Conservation (phyloP, 2,329 filamentous ascomycete genomes). For the Chrysosporium queenslandicum region DNA sequence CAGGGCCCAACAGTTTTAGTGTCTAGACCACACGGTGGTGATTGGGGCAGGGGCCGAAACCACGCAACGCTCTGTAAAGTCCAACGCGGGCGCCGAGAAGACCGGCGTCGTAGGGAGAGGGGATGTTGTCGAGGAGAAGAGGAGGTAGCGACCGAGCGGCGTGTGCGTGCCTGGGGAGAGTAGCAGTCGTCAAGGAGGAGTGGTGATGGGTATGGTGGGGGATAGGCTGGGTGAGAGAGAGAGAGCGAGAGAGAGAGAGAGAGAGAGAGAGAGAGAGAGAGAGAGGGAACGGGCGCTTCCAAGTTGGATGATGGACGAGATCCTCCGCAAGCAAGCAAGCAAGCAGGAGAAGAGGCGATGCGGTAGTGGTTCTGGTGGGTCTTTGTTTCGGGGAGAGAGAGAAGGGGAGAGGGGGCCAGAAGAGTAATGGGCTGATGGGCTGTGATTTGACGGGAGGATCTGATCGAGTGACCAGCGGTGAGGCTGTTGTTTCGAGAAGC, state of each 20-base stretch:
- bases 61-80: background rate
- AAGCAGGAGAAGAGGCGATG: background rate
- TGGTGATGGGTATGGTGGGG: too few relatives aligned
- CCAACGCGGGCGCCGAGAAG: background rate
- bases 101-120: background rate
- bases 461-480: background rate
- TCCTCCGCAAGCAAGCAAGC: too few relatives aligned
- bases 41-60: slow-evolving; percentile 6
- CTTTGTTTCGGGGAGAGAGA: background rate
- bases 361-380: background rate
- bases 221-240: too few relatives aligned
- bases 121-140: too few relatives aligned
- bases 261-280: background rate
- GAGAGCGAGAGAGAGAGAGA: too few relatives aligned
- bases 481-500: slow-evolving; percentile 12
- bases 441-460: too few relatives aligned
- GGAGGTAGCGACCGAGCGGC: too few relatives aligned
- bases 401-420: background rate
- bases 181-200: too few relatives aligned
- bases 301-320: too few relatives aligned
- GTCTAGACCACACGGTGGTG: background rate
- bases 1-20: background rate
- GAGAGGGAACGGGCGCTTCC: background rate
- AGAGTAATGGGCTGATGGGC: background rate
- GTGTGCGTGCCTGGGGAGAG: too few relatives aligned